Percentiles rank a stretch among this genome's conserved stretches.
These are phyloP conservation scores for Avena sativa DNA, from an alignment of 176 grass and related monocot species.

Conservation along the genomic window DNA sequence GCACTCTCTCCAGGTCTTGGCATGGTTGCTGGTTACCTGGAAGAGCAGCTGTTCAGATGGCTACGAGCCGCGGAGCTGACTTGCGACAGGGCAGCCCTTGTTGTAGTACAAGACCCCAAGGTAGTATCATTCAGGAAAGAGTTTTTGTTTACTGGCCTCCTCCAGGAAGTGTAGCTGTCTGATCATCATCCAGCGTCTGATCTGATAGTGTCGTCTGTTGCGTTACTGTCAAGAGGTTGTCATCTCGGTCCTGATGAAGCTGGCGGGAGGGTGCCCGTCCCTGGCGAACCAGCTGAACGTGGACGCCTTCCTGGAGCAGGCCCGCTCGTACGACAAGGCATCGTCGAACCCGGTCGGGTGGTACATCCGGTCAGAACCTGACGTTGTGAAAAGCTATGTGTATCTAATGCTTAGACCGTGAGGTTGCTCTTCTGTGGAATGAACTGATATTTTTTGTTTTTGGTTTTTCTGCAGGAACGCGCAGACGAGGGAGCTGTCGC, in stretches of 20 bases:
- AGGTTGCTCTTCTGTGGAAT: too few species aligned
- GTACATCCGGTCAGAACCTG: too few species aligned
- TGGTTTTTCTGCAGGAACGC: too few species aligned
- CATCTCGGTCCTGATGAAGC: slow-evolving; percentile 97
- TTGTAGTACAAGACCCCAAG: slow-evolving; percentile 89
- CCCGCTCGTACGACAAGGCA: too few species aligned
- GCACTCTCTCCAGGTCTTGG: slow-evolving; percentile 64
- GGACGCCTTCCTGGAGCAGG: too few species aligned
- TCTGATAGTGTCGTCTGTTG: not conserved
- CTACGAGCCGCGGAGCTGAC: slow-evolving; percentile 91
- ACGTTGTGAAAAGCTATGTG: too few species aligned
- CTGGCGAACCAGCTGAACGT: slow-evolving; percentile 77
- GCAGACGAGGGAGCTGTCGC: too few species aligned
- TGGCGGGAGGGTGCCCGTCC: slow-evolving; percentile 88
- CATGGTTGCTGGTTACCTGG: slow-evolving; percentile 75
- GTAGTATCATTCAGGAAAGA: slow-evolving; percentile 56
- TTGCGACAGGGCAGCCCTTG: slow-evolving; percentile 94
- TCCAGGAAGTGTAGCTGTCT: not conserved
- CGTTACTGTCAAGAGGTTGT: slow-evolving; percentile 85
- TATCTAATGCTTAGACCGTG: too few species aligned
- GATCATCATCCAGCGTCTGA: not conserved
- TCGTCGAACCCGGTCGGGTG: too few species aligned
- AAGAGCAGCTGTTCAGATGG: slow-evolving; percentile 93
- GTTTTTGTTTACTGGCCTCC: not conserved
- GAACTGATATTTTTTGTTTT: too few species aligned